A percentile compares a stretch with the other conserved stretches of the same genome.
These are phyloP conservation scores for Solanum corneliomulleri DNA, from an alignment of 257 asterid genomes.

Conservation along the genomic window DNA sequence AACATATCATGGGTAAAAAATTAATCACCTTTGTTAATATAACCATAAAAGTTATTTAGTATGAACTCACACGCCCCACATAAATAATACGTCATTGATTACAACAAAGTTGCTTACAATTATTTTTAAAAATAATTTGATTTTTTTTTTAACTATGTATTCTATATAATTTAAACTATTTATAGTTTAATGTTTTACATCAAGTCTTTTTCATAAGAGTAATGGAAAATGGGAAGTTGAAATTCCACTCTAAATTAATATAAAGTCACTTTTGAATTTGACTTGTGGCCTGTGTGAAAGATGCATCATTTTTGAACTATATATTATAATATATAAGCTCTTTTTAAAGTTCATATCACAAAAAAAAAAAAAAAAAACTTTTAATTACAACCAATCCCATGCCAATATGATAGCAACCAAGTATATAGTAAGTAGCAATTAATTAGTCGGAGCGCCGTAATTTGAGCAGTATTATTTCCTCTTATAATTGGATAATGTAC, in stretches of 20 bases:
- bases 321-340: background rate
- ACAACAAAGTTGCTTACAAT: background rate
- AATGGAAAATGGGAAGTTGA: background rate
- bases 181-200: background rate
- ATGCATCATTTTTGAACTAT: background rate
- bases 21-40: too few relatives aligned
- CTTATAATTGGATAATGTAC: background rate
- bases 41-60: too few relatives aligned
- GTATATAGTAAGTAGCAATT: too few relatives aligned
- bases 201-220: background rate
- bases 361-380: background rate
- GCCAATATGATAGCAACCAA: background rate
- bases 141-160: background rate
- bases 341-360: background rate
- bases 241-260: background rate
- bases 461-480: background rate
- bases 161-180: background rate
- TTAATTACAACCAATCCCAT: background rate
- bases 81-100: background rate
- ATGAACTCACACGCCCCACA: too few relatives aligned
- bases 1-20: accelerated
- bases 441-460: background rate
- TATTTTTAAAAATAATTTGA: background rate
- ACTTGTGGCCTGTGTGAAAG: background rate
- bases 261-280: background rate